Conservation (phyloP, 2,329 filamentous ascomycete genomes). For the Massarina eburnea region DNA sequence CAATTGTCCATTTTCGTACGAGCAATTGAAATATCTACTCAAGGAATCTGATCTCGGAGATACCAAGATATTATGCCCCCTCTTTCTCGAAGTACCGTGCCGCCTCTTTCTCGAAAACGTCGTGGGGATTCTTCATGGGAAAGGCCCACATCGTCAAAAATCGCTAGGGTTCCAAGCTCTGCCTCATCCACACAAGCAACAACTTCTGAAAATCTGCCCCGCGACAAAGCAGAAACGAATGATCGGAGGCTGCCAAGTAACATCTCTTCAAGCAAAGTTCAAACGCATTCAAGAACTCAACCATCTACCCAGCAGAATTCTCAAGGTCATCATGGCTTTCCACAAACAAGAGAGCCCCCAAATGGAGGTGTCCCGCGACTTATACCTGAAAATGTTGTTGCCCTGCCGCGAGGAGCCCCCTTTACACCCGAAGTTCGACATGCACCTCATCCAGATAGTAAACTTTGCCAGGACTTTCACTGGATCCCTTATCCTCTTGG, state of each 20-base stretch:
- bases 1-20: too few relatives aligned
- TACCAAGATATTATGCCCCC: too few relatives aligned
- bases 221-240: too few relatives aligned
- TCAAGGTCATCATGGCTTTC: background rate
- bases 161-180: background rate
- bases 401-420: background rate
- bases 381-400: too few relatives aligned
- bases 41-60: too few relatives aligned
- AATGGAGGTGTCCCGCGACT: too few relatives aligned
- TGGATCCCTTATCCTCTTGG: constrained; percentile 27
- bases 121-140: background rate
- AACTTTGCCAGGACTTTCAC: constrained; percentile 24
- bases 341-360: background rate
- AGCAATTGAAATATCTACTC: too few relatives aligned
- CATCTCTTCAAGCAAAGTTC: background rate
- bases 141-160: background rate
- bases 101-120: background rate
- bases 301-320: background rate
- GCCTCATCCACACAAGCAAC: background rate
- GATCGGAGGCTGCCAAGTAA: background rate
- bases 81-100: too few relatives aligned
- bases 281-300: background rate
- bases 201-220: too few relatives aligned
- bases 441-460: constrained; percentile 20
- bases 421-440: constrained; percentile 15